These are phyloP conservation scores for Zopfochytrium polystomum DNA, from an alignment of 371 early-diverging fungal genomes.

Conservation along the genomic window DNA sequence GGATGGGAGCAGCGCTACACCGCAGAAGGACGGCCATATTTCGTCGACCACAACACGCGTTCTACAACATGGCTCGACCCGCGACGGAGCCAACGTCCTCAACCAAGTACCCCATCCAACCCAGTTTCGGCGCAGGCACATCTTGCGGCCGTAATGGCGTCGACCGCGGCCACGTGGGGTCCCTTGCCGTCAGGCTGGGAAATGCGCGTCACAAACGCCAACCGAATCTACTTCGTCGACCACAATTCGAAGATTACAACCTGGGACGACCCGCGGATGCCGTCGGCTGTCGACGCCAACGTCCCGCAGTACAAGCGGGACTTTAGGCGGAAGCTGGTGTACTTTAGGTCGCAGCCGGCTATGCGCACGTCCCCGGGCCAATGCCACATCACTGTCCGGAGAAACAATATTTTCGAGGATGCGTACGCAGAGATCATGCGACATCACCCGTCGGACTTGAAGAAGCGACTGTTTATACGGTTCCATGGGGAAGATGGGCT, in stretches of 20 bases:
- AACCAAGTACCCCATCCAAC: neutral
- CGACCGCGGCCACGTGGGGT: slow-evolving; percentile 70
- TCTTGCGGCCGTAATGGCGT: slow-evolving; percentile 48
- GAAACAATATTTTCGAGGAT: slow-evolving; percentile 87
- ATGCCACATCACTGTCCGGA: slow-evolving; percentile 84
- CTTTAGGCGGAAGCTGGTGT: slow-evolving; percentile 92
- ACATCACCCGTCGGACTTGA: slow-evolving; percentile 77
- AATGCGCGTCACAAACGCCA: slow-evolving; percentile 86
- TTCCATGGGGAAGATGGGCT: slow-evolving; percentile 98
- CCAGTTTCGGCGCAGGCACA: slow-evolving; percentile 8
- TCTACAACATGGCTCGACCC: slow-evolving; percentile 79
- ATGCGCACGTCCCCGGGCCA: slow-evolving; percentile 87
- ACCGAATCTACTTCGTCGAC: slow-evolving; percentile 61
- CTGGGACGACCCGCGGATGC: slow-evolving; percentile 87
- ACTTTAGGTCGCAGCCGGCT: slow-evolving; percentile 90
- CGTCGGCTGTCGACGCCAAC: slow-evolving; percentile 86
- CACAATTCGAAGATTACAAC: slow-evolving; percentile 45
- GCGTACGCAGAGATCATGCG: no score
- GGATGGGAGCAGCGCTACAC: slow-evolving; percentile 22
- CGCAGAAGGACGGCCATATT: slow-evolving; percentile 51
- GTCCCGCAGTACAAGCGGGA: slow-evolving; percentile 98
- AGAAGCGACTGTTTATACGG: slow-evolving; percentile 94
- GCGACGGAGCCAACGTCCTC: no score
- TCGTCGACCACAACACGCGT: slow-evolving; percentile 90
- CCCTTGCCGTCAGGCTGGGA: slow-evolving; percentile 93